Evolutionary conservation across 1,284 basidiomycete genomes (phyloP).

Genomic region (Cerioporus squamosus): DNA sequence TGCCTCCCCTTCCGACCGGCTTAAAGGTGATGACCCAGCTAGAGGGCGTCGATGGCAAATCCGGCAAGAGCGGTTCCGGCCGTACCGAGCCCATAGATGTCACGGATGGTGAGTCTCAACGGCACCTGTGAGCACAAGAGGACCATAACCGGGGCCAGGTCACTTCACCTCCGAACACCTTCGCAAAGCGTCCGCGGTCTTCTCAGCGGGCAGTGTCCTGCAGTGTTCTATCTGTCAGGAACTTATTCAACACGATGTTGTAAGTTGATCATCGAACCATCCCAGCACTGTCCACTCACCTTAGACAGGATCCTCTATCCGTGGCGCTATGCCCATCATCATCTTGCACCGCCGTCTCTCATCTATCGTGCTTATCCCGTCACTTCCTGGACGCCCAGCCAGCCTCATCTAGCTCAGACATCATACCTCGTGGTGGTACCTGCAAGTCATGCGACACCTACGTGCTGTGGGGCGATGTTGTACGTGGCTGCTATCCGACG

Average conservation of each 20-base stretch:
- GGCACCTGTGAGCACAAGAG: neutral
- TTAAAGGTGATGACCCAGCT: conserved; percentile 60
- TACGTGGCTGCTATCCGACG: conserved; percentile 73
- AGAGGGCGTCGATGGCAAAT: conserved; percentile 76
- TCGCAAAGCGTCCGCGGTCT: conserved; percentile 51
- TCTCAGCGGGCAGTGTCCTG: conserved; percentile 37
- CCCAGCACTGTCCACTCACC: neutral
- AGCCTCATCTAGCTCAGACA: conserved; percentile 19
- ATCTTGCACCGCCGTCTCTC: conserved; percentile 59
- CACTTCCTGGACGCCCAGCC: conserved; percentile 48
- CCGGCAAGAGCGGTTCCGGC: conserved; percentile 50
- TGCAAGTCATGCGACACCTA: conserved; percentile 62
- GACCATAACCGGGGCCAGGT: conserved; percentile 31
- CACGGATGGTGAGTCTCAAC: conserved; percentile 58
- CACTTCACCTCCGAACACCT: conserved; percentile 61
- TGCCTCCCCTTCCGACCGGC: conserved; percentile 49
- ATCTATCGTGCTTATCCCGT: conserved; percentile 71
- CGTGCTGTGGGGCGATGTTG: conserved; percentile 74
- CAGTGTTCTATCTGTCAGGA: conserved; percentile 60
- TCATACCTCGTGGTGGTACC: conserved; percentile 66
- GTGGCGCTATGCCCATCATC: conserved; percentile 56
- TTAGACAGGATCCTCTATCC: conserved; percentile 57
- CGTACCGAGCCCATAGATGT: conserved; percentile 64
- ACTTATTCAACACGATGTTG: conserved; percentile 47
- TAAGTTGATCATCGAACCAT: conserved; percentile 35